Percentiles rank a stretch among this genome's conserved stretches.
Conservation (phyloP, 371 early-diverging fungal species). For the Syncephalastrum monosporum region DNA sequence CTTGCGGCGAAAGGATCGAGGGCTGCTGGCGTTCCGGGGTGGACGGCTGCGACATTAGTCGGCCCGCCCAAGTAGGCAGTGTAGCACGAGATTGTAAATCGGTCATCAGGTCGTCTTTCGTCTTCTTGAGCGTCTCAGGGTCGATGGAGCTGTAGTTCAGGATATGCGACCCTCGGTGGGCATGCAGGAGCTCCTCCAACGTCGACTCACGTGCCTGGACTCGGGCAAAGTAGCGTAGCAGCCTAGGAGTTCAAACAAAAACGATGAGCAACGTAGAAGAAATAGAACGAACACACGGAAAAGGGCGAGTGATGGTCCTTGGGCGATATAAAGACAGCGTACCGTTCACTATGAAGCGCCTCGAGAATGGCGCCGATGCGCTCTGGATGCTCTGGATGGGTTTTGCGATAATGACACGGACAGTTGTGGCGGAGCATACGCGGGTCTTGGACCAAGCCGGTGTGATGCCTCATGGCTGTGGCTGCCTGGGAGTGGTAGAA, state of each 20-base stretch:
- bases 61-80: conserved; percentile 26
- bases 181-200: conserved; percentile 47
- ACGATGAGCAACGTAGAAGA: neutral
- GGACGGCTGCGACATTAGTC: conserved; percentile 5
- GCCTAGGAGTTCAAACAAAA: conserved; percentile 19
- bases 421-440: conserved; percentile 59
- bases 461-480: conserved; percentile 44
- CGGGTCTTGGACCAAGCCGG: conserved; percentile 60
- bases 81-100: conserved; percentile 12
- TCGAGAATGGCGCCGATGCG: conserved; percentile 45
- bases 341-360: conserved; percentile 41
- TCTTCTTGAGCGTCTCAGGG: conserved; percentile 8
- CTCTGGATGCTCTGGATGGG: conserved; percentile 67
- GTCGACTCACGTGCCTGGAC: conserved; percentile 55
- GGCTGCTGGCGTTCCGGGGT: conserved; percentile 5
- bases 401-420: conserved; percentile 57
- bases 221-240: conserved; percentile 51
- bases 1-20: conserved; percentile 3
- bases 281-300: neutral
- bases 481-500: conserved; percentile 54
- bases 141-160: conserved; percentile 48
- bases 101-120: conserved; percentile 15
- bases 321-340: neutral
- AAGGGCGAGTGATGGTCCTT: too few relatives aligned
- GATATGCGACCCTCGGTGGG: conserved; percentile 55